Evolutionary conservation across 2,329 filamentous ascomycete species (phyloP).

Genomic region (Chaetomiaceae sp.): DNA sequence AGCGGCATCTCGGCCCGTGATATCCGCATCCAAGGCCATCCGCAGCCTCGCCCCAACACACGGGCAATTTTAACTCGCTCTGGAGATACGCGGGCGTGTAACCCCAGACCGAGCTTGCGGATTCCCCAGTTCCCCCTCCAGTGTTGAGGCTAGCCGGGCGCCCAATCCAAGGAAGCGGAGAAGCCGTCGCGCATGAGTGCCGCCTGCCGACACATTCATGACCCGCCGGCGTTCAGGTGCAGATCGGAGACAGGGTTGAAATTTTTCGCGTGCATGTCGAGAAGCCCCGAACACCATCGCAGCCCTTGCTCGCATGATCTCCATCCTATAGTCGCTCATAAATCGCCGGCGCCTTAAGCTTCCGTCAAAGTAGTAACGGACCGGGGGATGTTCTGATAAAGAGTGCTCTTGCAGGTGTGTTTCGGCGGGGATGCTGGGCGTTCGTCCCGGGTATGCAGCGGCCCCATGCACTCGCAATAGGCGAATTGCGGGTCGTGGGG

Average conservation of each 20-base stretch:
- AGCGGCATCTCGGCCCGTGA: constrained; percentile 18
- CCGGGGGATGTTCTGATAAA: neutral
- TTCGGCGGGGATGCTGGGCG: constrained; percentile 7
- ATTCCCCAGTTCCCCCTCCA: neutral
- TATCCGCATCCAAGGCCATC: constrained; percentile 17
- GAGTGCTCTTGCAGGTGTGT: neutral
- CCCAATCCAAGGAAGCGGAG: neutral
- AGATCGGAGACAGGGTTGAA: neutral
- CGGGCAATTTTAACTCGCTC: constrained; percentile 15
- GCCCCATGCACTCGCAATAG: constrained; percentile 20
- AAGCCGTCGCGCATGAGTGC: neutral
- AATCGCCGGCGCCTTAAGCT: neutral
- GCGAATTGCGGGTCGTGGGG: constrained; percentile 20
- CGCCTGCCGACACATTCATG: neutral
- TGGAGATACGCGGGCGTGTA: constrained; percentile 4
- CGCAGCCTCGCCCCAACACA: constrained; percentile 9
- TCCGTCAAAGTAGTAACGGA: neutral
- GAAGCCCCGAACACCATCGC: neutral
- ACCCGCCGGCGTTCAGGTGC: neutral
- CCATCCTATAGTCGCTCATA: neutral
- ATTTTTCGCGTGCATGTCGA: neutral
- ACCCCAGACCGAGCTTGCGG: constrained; percentile 13
- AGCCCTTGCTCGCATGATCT: neutral
- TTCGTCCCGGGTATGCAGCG: constrained; percentile 17
- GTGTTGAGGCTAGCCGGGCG: neutral